A percentile compares a stretch with the other conserved stretches of the same genome.
phyloP scores from a whole-genome alignment of 495 filamentous ascomycete genomes.

The Antarctomyces pellizariae region DNA sequence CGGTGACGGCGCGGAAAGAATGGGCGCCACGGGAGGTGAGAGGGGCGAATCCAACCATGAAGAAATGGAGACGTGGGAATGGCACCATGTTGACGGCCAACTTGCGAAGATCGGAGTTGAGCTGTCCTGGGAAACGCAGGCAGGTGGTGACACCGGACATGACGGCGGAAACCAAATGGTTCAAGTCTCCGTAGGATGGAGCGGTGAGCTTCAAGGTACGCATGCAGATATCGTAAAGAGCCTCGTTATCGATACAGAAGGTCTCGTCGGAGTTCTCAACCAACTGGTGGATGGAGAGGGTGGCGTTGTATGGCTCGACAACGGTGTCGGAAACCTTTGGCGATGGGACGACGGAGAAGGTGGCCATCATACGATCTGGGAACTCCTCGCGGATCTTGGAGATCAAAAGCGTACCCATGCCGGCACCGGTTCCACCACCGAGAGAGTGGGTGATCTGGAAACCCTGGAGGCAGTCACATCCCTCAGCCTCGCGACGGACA shows the following conservation, averaged over 20 bases:
- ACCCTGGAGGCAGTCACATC: conserved; percentile 97
- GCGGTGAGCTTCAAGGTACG: conserved; percentile 94
- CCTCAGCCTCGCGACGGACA: conserved; percentile 95
- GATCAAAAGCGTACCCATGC: conserved; percentile 99
- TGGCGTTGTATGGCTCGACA: conserved; percentile 99
- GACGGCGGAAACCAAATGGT: conserved; percentile 98
- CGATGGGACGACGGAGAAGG: conserved; percentile 98
- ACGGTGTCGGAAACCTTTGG: conserved; percentile 99
- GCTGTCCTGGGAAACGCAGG: conserved; percentile 96
- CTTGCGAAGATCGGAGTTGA: conserved; percentile 99
- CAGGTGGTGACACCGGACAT: conserved; percentile 99
- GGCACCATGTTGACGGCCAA: conserved; percentile 99
- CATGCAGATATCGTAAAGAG: conserved; percentile 99
- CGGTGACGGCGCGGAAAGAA: conserved; percentile 91
- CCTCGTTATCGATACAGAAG: conserved; percentile 99
- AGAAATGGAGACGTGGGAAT: conserved; percentile 99
- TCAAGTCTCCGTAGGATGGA: conserved; percentile 96
- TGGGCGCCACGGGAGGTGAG: conserved; percentile 86
- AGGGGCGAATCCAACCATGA: conserved; percentile 99
- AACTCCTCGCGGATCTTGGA: conserved; percentile 99
- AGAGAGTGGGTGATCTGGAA: conserved; percentile 99
- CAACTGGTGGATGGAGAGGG: conserved; percentile 95
- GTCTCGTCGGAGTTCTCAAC: conserved; percentile 99
- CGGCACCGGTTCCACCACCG: conserved; percentile 98
- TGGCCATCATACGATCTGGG: conserved; percentile 99